phyloP scores from a whole-genome alignment of 2,329 filamentous ascomycete species.

The Sporothrix brasiliensis region DNA sequence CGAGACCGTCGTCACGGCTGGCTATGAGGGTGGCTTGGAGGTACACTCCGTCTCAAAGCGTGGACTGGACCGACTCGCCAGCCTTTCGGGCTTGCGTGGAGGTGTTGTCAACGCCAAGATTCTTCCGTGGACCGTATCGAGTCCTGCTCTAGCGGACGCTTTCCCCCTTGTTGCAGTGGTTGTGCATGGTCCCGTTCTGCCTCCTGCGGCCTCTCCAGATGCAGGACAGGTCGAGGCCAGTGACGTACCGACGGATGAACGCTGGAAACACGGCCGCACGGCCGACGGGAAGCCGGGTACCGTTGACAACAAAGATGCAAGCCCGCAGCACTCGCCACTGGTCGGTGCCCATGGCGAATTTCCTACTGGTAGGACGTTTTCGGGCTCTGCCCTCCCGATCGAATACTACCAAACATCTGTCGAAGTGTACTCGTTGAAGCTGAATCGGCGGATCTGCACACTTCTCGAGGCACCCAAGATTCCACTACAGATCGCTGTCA shows the following conservation, averaged over 20 bases:
- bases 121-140: conserved; percentile 65
- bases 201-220: conserved; percentile 40
- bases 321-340: conserved; percentile 16
- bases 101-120: conserved; percentile 82
- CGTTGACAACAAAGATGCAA: neutral
- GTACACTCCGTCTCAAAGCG: conserved; percentile 73
- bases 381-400: conserved; percentile 43
- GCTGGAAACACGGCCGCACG: neutral
- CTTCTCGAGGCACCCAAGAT: conserved; percentile 71
- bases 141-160: conserved; percentile 54
- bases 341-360: conserved; percentile 36
- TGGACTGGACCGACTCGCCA: conserved; percentile 69
- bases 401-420: conserved; percentile 82
- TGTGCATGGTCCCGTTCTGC: conserved; percentile 73
- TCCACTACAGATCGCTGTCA: conserved; percentile 60
- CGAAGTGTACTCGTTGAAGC: conserved; percentile 82
- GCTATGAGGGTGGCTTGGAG: conserved; percentile 78
- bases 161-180: conserved; percentile 79
- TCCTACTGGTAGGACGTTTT: neutral
- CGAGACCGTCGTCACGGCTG: conserved; percentile 72
- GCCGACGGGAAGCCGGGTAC: neutral
- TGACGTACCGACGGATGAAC: conserved; percentile 36
- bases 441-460: conserved; percentile 70
- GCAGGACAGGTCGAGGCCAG: neutral
- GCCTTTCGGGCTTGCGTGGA: conserved; percentile 75